These are phyloP conservation scores for Geotrichum fermentans DNA, from an alignment of 1,139 yeast genomes.

Conservation along the genomic window DNA sequence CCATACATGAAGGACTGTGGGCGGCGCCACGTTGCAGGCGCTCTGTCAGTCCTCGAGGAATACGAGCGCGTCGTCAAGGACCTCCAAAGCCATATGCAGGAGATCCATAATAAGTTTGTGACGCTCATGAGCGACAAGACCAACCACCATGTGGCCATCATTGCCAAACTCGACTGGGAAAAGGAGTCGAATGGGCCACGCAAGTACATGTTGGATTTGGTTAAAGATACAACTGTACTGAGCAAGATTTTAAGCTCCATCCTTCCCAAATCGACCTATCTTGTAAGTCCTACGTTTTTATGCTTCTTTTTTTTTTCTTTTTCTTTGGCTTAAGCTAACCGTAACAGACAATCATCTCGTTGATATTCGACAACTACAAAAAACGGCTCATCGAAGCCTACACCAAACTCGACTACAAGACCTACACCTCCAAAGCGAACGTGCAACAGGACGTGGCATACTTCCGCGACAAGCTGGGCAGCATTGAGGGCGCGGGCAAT, in stretches of 20 bases:
- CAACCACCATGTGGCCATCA: constrained; percentile 34
- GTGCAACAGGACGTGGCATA: constrained; percentile 61
- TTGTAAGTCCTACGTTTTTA: constrained; percentile 21
- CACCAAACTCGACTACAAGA: constrained; percentile 42
- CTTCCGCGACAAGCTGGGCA: constrained; percentile 56
- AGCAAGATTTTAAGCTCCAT: constrained; percentile 57
- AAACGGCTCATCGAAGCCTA: constrained; percentile 52
- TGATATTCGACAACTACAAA: constrained; percentile 59
- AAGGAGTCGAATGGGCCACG: constrained; percentile 40
- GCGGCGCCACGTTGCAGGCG: constrained; percentile 25
- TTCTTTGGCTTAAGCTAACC: too few relatives aligned
- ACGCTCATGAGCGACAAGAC: constrained; percentile 68
- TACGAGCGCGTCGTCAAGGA: constrained; percentile 37
- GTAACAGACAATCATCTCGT: too few relatives aligned
- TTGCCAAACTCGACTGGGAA: constrained; percentile 47
- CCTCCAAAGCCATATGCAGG: constrained; percentile 59
- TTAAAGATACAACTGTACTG: constrained; percentile 62
- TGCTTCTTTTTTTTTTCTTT: not conserved
- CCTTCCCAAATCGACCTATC: constrained; percentile 50
- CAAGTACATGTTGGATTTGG: constrained; percentile 60
- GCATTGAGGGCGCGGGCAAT: constrained; percentile 58
- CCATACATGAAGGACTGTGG: constrained; percentile 38
- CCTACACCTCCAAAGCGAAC: constrained; percentile 31
- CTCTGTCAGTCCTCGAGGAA: constrained; percentile 37
- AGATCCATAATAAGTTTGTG: constrained; percentile 61